Evolutionary conservation across 1,139 yeast genomes (phyloP).

Genomic region (Casaregolazyma lundiana): DNA sequence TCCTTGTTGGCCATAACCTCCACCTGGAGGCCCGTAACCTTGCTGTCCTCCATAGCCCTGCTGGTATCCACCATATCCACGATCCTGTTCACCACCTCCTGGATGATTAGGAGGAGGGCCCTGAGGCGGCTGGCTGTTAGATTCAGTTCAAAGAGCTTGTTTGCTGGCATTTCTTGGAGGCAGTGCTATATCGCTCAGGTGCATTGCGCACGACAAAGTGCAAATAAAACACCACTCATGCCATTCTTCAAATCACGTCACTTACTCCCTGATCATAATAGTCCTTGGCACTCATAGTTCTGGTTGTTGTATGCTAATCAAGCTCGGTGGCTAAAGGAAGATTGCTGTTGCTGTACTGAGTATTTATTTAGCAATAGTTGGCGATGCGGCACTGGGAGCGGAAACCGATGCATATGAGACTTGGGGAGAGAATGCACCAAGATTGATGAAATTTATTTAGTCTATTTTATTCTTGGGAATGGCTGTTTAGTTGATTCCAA

Average conservation of each 20-base stretch:
- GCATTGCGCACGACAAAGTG: too few species aligned
- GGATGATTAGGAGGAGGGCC: constrained; percentile 15
- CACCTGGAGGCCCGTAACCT: constrained; percentile 22
- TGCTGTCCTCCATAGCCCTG: constrained; percentile 20
- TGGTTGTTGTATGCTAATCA: not conserved
- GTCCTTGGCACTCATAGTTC: constrained; percentile 26
- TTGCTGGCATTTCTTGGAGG: not conserved
- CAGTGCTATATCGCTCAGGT: too few species aligned
- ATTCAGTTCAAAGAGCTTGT: not conserved
- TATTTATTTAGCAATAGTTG: not conserved
- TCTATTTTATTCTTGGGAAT: too few species aligned
- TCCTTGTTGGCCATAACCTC: constrained; percentile 20
- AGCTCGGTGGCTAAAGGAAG: not conserved
- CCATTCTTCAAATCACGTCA: not conserved
- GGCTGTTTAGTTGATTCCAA: too few species aligned
- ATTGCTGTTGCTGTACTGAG: not conserved
- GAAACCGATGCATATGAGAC: too few species aligned
- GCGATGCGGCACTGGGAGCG: not conserved
- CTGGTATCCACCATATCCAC: constrained; percentile 19
- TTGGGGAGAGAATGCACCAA: too few species aligned
- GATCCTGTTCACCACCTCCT: constrained; percentile 16
- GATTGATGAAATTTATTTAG: too few species aligned
- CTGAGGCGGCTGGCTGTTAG: constrained; percentile 8
- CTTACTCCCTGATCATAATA: constrained; percentile 22
- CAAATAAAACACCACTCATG: too few species aligned